Evolutionary conservation across 768 basidiomycete genomes (phyloP), one percentile per base, ranked within the genome.

Genomic region (Gymnopilus junonius): DNA sequence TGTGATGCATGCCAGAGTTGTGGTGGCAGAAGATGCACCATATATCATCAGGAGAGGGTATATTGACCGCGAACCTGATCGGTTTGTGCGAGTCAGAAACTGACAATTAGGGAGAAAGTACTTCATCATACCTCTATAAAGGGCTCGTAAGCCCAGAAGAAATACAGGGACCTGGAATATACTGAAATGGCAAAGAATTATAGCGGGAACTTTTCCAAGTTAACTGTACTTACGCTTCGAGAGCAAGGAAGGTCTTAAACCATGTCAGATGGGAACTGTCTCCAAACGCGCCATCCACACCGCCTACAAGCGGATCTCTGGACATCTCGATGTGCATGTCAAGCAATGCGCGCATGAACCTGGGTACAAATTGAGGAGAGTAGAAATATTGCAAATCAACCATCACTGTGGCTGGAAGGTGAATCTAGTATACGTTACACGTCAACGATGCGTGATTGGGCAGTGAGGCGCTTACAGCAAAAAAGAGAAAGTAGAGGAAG

Each of bases 121-220:
- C 4, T 10, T 14, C 7, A 25, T 61, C 73, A 34, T 66, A 84
- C 91, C 84, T 68, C 77, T 81, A 81, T 83, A 89, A 12, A 92
- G 77, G 0, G 83, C 87, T 14, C 77, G 76, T 46, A 85, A 80
- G 12, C 90, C 91, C n/a, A 94, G 61, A 45, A 93, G 67, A 71
- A 94, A 94, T 0, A 89, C 82, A 0, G 94, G 94, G 0, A 94
- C 75, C 70, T 94, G 93, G 73, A 91, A 90, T 53, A 85, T 64
- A 15, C 89, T 89, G 17, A 45, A 48, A 61, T 23, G 10, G 8
- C 50, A 50, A 12, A 32, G 42, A 15, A 20, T 23, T 31, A 4
- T 11, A 23, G 40, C 39, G 23, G 34, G 14, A 32, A 25, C n/a
- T 20, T 1, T 12, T 4, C 4, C 25, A 8, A 39, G 42, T 21